A percentile compares a stretch with the other conserved stretches of the same genome.
Conservation (phyloP, 2,329 filamentous ascomycete genomes). For the Fusarium secorum region DNA sequence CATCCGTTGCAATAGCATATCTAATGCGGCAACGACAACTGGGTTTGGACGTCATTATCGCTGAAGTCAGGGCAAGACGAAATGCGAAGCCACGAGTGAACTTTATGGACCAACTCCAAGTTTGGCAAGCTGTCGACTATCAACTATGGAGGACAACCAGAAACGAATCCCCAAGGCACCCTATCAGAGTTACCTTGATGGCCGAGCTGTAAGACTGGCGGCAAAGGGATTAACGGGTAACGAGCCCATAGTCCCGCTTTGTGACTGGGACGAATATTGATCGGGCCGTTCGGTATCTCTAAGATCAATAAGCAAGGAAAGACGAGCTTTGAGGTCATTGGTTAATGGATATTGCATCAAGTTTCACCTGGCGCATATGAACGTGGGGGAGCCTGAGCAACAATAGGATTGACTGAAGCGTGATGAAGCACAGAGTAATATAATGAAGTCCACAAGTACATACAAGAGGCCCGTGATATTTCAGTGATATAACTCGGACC, state of each 20-base stretch:
- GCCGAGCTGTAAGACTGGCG: constrained; percentile 28
- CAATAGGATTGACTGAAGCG: neutral
- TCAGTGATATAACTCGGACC: neutral
- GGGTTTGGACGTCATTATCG: constrained; percentile 24
- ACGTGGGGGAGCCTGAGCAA: neutral
- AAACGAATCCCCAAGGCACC: constrained; percentile 38
- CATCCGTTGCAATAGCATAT: constrained; percentile 45
- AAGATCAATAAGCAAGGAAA: neutral
- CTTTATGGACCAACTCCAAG: constrained; percentile 44
- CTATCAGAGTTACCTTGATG: constrained; percentile 36
- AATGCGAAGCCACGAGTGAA: constrained; percentile 41
- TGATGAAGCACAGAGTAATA: neutral
- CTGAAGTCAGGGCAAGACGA: constrained; percentile 32
- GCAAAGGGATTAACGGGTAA: constrained; percentile 34
- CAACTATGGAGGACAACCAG: constrained; percentile 41
- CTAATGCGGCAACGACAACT: constrained; percentile 43
- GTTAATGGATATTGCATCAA: neutral
- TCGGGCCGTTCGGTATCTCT: neutral
- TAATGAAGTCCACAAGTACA: neutral
- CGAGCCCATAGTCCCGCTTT: constrained; percentile 28
- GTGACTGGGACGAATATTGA: constrained; percentile 3
- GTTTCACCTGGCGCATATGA: constrained; percentile 3
- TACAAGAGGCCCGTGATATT: neutral
- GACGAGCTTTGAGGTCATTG: neutral
- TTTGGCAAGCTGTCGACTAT: constrained; percentile 45